Base-by-base conservation (phyloP, 352 stramenopile genomes). In the Pythium aristosporum region DNA sequence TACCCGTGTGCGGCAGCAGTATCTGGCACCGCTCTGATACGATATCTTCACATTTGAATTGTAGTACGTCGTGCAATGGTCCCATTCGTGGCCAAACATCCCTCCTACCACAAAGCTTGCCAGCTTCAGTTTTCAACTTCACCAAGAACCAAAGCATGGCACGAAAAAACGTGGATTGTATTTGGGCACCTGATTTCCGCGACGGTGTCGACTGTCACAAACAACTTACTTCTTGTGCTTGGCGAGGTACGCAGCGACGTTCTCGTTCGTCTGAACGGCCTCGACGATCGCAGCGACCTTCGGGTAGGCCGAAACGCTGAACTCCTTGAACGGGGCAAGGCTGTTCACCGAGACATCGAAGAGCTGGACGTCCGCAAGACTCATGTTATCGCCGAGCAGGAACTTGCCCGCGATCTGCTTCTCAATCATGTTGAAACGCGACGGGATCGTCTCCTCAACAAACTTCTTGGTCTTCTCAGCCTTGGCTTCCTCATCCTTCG, bases 281-380 rank as follows among this genome's bases (percentile, higher is more conserved):
- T 36, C 58, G 11, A 85, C 47, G 5, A 89, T 68, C 9, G 49
- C 64, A 21, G 68, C 48, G 0, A 89, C 67, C 60, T 89, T 85
- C 0, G 82, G 68, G 66, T 75, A 89, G 52, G 55, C 46, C 10
- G 56, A 53, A 15, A 79, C 36, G n/a, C 63, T 71, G 25, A 85
- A 80, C 0, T 46, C 67, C n/a, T 50, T 49, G 42, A 80, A 80
- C 28, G 58, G 65, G 18, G 42, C 62, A 7, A 89, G 57, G 25
- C 44, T 65, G 67, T 89, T 89, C 23, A 61, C 65, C 23, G 74
- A 60, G n/a, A 87, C 3, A 50, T 89, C 75, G 23, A 85, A 83
- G 9, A 87, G 51, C 11, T 77, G 72, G 16, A 92, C n/a, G 56
- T 92, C 83, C 1, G 77, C 68, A 69, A 80, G 28, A 41, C 28